Evolutionary conservation across 805 yeast genomes (phyloP), one percentile per base, ranked within the genome.

Genomic region (Cyberlindnera euphorbiiphila): DNA sequence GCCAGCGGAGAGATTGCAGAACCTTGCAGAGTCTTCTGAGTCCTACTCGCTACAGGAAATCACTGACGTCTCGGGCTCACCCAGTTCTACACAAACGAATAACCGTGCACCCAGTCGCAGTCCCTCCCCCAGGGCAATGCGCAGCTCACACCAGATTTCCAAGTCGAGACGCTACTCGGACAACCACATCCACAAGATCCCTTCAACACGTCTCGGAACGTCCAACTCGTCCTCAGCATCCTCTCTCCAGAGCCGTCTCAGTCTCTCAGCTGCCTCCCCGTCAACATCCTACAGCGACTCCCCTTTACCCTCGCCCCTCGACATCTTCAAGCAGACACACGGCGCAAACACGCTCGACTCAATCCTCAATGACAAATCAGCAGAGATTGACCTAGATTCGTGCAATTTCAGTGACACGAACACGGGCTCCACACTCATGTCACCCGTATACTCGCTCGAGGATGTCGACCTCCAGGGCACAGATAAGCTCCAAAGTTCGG

Each of bases 11-110:
- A 52, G 51, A 22, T 29, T 54, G 2, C 46, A 49, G 12, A 54
- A 54, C 33, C 19, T 54, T 19, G 53, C 57, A 3, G 49, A 53
- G 29, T 53, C 59, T 0, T 45, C 46, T 20, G 39, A 41, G 8
- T 29, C 32, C 9, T 54, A 51, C 34, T 37, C 56, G 1, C 29
- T 54, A 8, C 43, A 50, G 21, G 55, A 54, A 12, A 54, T 54
- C 11, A 51, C 54, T 2, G 42, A 50, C 13, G 54, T 51, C 11
- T 33, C 49, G 4, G 22, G 32, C 12, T 27, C 39, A 2, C 28
- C 39, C 6, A 14, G 39, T 4, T 18, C 40, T 9, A 17, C 31
- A 15, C 17, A 18, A 15, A 29, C 9, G 9, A 18, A 20, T 9
- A 12, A 26, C 2, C 30, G 31, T 13, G 25, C 41, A 15, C 18